Evolutionary conservation across 352 stramenopile species (phyloP).

Genomic region (Phytopythium montanum): DNA sequence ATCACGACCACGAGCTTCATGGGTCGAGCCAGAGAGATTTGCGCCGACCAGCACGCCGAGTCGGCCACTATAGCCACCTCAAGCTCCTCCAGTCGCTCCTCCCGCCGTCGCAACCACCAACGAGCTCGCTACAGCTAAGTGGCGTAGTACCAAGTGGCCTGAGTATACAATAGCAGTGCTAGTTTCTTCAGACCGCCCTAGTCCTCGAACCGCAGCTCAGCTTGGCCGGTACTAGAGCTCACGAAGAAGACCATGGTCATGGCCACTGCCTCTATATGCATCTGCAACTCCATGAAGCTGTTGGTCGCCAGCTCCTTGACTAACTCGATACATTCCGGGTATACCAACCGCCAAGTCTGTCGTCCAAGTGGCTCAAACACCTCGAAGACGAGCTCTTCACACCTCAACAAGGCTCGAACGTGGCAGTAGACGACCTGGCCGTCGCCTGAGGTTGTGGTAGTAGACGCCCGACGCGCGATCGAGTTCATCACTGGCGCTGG

Average conservation of each 20-base stretch:
- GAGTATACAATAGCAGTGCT: not conserved
- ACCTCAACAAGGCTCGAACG: slow-evolving; percentile 24
- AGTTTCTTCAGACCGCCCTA: slow-evolving; percentile 4
- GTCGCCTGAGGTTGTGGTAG: not conserved
- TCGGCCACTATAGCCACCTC: not conserved
- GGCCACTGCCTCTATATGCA: slow-evolving; percentile 54
- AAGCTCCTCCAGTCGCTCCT: slow-evolving; percentile 15
- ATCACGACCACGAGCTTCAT: slow-evolving; percentile 72
- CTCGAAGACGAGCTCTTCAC: slow-evolving; percentile 27
- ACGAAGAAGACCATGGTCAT: slow-evolving; percentile 45
- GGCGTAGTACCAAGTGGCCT: not conserved
- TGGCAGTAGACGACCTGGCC: slow-evolving; percentile 32
- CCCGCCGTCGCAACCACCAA: slow-evolving; percentile 17
- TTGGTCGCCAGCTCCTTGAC: slow-evolving; percentile 54
- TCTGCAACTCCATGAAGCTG: slow-evolving; percentile 47
- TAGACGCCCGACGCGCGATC: not conserved
- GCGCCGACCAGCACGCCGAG: slow-evolving; percentile 15
- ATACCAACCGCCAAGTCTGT: slow-evolving; percentile 27
- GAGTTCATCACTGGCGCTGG: not conserved
- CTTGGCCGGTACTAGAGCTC: slow-evolving; percentile 15
- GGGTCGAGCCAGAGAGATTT: slow-evolving; percentile 26
- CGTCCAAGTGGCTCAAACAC: slow-evolving; percentile 29
- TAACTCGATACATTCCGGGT: slow-evolving; percentile 49
- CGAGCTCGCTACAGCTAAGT: slow-evolving; percentile 30
- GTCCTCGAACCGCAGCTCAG: slow-evolving; percentile 53